Evolutionary conservation across 163 green algal species (phyloP), one percentile per base, ranked within the genome.

Genomic region (Scenedesmus sp.): DNA sequence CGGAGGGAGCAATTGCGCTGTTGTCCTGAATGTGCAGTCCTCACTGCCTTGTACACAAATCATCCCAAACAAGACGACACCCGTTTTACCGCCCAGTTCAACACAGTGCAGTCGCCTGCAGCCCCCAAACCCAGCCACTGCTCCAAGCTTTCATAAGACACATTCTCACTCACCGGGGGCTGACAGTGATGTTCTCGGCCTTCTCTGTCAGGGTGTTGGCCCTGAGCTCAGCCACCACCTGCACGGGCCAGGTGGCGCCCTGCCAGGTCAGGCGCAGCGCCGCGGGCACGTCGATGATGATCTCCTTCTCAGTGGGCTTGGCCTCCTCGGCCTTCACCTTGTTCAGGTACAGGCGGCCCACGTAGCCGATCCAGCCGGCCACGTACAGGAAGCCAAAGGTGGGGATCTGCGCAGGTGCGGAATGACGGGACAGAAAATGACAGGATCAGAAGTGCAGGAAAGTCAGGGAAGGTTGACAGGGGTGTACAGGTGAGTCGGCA

Each of bases 361-460:
- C 96, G 89, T 97, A 98, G 91, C 98, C 98, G 93, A 99, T 99
- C 95, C 97, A 99, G 88, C 98, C 98, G 91, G 98, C 98, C 82
- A 99, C 95, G 95, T 99, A 99, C 84, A 99, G 95, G 97, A 99
- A 99, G 90, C 96, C 97, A 91, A 99, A 92, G 91, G 98, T 99
- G 88, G 98, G 98, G 92, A 99, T 98, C 96, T 98, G 96, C 94
- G 92, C 46, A 70, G 59, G 26, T 12, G 9, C 34, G 54, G 20
- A 34, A 84, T 46, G 73, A 73, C 3, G 4, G 62, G 20, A 73
- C 3, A 64, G 20, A 76, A 23, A 54, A 2, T 57, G 15, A 20
- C 10, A 64, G 20, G 34, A 3, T 9, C 26, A 82, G 12, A 4
- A 52, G 64, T 46, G 34, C 34, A 23, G 2, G 18, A 0, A 20